phyloP scores from a whole-genome alignment of 2,329 filamentous ascomycete genomes.

The Phoma sp. region DNA sequence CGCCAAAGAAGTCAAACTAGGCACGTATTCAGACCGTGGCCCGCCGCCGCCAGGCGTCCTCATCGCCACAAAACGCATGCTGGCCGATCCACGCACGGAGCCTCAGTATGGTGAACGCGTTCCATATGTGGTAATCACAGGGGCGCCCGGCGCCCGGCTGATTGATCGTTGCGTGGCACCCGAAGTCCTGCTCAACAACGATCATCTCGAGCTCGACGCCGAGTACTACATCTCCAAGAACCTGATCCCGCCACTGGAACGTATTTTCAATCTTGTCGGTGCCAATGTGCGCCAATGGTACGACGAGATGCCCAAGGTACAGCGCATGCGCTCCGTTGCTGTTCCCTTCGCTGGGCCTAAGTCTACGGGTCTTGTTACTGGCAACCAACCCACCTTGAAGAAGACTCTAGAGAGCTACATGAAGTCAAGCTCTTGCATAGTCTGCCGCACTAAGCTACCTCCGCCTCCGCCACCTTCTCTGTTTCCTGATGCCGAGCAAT shows the following conservation, averaged over 20 bases:
- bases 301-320: constrained; percentile 93
- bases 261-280: constrained; percentile 95
- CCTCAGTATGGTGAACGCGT: constrained; percentile 95
- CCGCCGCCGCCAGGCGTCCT: constrained; percentile 84
- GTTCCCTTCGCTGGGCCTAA: constrained; percentile 24
- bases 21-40: constrained; percentile 83
- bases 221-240: constrained; percentile 99
- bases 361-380: not conserved
- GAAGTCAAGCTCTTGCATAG: constrained; percentile 76
- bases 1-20: constrained; percentile 87
- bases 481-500: constrained; percentile 18
- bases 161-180: constrained; percentile 91
- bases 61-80: constrained; percentile 85
- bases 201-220: constrained; percentile 81
- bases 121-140: constrained; percentile 90
- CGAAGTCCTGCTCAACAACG: constrained; percentile 77
- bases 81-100: constrained; percentile 82
- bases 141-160: constrained; percentile 82
- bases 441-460: constrained; percentile 70
- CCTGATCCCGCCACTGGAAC: constrained; percentile 89
- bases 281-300: constrained; percentile 92
- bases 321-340: constrained; percentile 71
- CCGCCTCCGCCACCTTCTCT: constrained; percentile 23
- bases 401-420: constrained; percentile 95
- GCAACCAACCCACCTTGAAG: constrained; percentile 42